Evolutionary conservation across 176 grass and related monocot species (phyloP), one percentile per base, ranked within the genome.

Genomic region (Oryza brachyantha): DNA sequence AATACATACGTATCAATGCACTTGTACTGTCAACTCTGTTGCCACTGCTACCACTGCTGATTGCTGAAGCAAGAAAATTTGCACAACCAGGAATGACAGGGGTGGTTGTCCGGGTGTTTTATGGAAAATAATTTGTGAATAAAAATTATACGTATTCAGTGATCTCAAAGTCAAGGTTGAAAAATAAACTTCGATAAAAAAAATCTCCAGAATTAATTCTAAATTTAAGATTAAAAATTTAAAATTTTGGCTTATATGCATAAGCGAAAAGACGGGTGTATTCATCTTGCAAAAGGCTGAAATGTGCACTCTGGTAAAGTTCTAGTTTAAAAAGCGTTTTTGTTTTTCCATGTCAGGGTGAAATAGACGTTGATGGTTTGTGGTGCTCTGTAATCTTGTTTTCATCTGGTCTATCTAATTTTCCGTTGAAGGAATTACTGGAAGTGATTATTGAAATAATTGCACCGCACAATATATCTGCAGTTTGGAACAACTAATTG

Each of bases 31-130:
- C 4, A 84, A 35, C 21, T 34, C 27, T 72, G 60, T 39, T 55
- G 22, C 31, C 39, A 32, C 50, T 28, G 24, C 25, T 58, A 29
- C 39, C 45, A 24, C 63, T 40, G 3, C 61, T 27, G 40, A 13
- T 31, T 73, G 66, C 42, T 59, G 45, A 67, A 73, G 13, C 29
- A 73, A 37, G 60, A 52, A 38, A 76, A 67, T 31, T 13, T 67
- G 38, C 25, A 31, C 24, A 41, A 19, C 24, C 27, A 28, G 45
- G 0, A 72, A 72, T 0, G n/a, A n/a, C n/a, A n/a, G n/a, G n/a
- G n/a, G n/a, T n/a, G n/a, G n/a, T n/a, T n/a, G n/a, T n/a, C n/a
- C n/a, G n/a, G n/a, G n/a, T n/a, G n/a, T n/a, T n/a, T n/a, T n/a
- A n/a, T n/a, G n/a, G n/a, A n/a, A n/a, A n/a, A n/a, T n/a, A n/a